These are phyloP conservation scores for Pichia sp. DNA, from an alignment of 1,139 yeast species.

Conservation along the genomic window DNA sequence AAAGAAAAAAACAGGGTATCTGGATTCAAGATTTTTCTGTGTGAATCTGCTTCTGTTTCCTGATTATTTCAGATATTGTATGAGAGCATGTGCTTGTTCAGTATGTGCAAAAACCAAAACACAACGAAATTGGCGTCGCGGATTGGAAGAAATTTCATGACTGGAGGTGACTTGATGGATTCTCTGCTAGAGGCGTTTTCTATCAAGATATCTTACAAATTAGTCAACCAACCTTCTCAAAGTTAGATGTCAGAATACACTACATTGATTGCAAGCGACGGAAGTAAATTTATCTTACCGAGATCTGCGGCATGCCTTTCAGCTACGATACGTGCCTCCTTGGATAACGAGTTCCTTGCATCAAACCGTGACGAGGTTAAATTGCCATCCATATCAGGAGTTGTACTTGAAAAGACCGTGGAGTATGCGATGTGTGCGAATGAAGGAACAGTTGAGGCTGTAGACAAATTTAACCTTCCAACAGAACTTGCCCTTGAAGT, in stretches of 20 bases:
- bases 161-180: too few species aligned
- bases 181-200: too few species aligned
- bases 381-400: conserved; percentile 2
- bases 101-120: too few species aligned
- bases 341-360: not conserved
- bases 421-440: conserved; percentile 48
- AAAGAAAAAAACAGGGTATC: too few species aligned
- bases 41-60: too few species aligned
- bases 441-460: conserved; percentile 40
- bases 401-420: conserved; percentile 59
- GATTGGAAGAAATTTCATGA: too few species aligned
- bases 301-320: not conserved
- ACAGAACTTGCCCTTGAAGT: conserved; percentile 91
- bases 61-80: too few species aligned
- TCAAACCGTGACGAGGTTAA: not conserved
- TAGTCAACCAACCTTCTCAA: too few species aligned
- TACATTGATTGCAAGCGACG: not conserved
- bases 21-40: too few species aligned
- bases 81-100: too few species aligned
- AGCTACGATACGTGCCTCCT: not conserved
- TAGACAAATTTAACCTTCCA: conserved; percentile 85
- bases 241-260: not conserved
- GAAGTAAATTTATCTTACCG: not conserved
- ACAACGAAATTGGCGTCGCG: too few species aligned
- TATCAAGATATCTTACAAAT: too few species aligned